Evolutionary conservation across 2,329 filamentous ascomycete genomes (phyloP), one percentile per base, ranked within the genome.

Genomic region (Trichophyton simii): DNA sequence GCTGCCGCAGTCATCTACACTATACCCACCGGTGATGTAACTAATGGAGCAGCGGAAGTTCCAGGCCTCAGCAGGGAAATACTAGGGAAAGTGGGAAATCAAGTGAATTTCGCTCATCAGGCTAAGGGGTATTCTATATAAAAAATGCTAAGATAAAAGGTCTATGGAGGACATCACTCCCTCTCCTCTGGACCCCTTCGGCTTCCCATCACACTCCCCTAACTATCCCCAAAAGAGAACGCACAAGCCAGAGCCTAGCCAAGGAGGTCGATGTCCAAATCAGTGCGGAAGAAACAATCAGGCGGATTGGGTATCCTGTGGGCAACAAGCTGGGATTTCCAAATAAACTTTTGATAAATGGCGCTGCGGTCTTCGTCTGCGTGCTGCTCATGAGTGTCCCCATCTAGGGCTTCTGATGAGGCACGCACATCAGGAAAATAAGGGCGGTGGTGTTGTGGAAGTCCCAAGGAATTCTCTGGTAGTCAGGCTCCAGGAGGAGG

Each of bases 211-310:
- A 28, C 25, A 52, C 18, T 13, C 48, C 22, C 2, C 34, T 36
- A 9, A 9, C 34, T 36, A 11, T 11, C 34, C 15, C 46, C 5
- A 50, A 50, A 28, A 50, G 22, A 13, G 22, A 28, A 28, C 22
- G 11, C 22, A 3, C 28, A 34, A 54, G 34, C 34, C 34, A 28
- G 13, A 18, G 48, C 5, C 48, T 54, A 54, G 22, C 48, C 48
- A 54, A 54, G 13, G 48, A 54, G 48, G 13, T 66, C 62, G 44
- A 63, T 18, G 62, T 64, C 62, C 63, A 69, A 58, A 52, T 65
- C 63, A 63, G 64, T 55, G 60, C 64, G 60, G 54, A 66, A 62
- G 66, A 67, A 65, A 61, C 67, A 70, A 57, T 65, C 63, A 42
- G 67, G 63, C 28, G 65, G 65, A 25, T 63, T 61, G 11, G 59